A percentile compares a stretch with the other conserved stretches of the same genome.
Evolutionary conservation across 2,329 filamentous ascomycete genomes (phyloP).

Genomic region (Pseudocercospora pini-densiflorae): DNA sequence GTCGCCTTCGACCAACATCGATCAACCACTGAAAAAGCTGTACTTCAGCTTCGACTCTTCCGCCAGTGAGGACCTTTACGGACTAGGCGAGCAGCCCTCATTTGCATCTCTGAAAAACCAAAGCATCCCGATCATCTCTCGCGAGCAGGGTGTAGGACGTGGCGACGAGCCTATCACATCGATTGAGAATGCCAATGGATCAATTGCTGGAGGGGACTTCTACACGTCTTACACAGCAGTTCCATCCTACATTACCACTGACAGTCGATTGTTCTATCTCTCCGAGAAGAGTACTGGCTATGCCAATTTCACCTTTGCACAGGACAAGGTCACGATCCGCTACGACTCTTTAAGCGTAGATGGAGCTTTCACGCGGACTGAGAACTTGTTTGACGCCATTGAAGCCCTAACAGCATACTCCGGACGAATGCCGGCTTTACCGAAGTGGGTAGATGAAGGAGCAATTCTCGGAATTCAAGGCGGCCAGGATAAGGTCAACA

Average conservation of each 20-base stretch:
- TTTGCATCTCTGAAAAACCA: constrained; percentile 37
- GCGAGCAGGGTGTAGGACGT: constrained; percentile 39
- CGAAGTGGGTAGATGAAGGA: constrained; percentile 38
- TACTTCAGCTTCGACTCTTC: constrained; percentile 33
- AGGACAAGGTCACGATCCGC: constrained; percentile 29
- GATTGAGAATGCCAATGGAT: constrained; percentile 32
- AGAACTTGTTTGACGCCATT: constrained; percentile 39
- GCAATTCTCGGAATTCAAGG: constrained; percentile 46
- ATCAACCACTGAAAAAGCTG: constrained; percentile 31
- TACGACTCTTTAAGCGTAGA: constrained; percentile 34
- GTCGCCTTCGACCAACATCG: constrained; percentile 10
- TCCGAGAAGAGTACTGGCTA: constrained; percentile 40
- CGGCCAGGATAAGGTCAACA: constrained; percentile 42
- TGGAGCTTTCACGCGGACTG: constrained; percentile 31
- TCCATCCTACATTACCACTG: constrained; percentile 40
- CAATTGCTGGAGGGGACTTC: constrained; percentile 37
- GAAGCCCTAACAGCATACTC: constrained; percentile 43
- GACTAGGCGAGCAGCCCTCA: constrained; percentile 34
- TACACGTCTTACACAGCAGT: constrained; percentile 43
- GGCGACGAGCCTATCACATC: constrained; percentile 36
- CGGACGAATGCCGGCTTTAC: constrained; percentile 41
- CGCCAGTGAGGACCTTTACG: constrained; percentile 35
- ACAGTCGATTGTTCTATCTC: constrained; percentile 39
- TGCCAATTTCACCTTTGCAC: constrained; percentile 40
- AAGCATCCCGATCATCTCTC: constrained; percentile 35